Conservation (phyloP, 2,329 filamentous ascomycete genomes). For the Aspergillus terreus region DNA sequence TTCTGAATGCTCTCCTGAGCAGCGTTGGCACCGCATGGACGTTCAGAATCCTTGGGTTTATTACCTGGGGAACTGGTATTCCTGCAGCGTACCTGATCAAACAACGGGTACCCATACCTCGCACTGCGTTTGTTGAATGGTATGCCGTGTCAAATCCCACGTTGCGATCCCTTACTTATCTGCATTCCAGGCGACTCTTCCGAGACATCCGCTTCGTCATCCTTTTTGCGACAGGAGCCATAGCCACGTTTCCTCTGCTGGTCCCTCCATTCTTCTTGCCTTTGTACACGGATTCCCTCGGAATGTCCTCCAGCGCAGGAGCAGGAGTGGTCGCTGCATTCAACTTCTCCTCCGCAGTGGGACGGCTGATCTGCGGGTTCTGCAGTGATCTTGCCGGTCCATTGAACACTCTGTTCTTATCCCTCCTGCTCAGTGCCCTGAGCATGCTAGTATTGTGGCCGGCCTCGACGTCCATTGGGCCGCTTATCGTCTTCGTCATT, state of each 20-base stretch:
- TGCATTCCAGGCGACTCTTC: conserved; percentile 47
- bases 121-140: conserved; percentile 49
- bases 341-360: conserved; percentile 58
- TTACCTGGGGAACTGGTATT: conserved; percentile 51
- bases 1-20: conserved; percentile 42
- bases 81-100: conserved; percentile 54
- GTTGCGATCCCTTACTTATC: background rate
- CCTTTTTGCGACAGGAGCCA: conserved; percentile 52
- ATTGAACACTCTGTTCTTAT: conserved; percentile 52
- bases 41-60: conserved; percentile 43
- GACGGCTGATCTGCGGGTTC: conserved; percentile 53
- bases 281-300: conserved; percentile 54
- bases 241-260: conserved; percentile 59
- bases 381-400: conserved; percentile 54
- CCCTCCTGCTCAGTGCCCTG: conserved; percentile 51
- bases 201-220: conserved; percentile 49
- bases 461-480: conserved; percentile 51
- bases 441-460: conserved; percentile 63
- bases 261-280: conserved; percentile 62
- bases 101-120: conserved; percentile 33
- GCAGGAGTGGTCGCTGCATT: conserved; percentile 60
- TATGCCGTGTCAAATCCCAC: conserved; percentile 17
- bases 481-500: conserved; percentile 55
- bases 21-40: conserved; percentile 40
- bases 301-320: conserved; percentile 50